These are phyloP conservation scores for Suillus subaureus DNA, from an alignment of 768 basidiomycete species.

Conservation along the genomic window DNA sequence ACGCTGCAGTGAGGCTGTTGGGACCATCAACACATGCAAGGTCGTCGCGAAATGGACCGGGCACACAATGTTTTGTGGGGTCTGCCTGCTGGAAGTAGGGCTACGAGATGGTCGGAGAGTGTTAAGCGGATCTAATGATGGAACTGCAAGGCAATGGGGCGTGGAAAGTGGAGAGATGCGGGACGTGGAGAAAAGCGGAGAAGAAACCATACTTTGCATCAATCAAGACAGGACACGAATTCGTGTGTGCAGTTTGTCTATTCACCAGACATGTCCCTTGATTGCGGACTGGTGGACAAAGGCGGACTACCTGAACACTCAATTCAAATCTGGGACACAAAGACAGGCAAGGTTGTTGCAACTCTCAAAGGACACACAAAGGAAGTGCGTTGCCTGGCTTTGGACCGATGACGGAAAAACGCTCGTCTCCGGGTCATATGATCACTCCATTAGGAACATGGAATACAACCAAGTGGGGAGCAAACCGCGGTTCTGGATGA, in stretches of 20 bases:
- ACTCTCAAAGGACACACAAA: neutral
- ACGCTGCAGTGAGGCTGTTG: neutral
- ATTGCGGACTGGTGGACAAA: constrained; percentile 5
- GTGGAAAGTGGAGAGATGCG: neutral
- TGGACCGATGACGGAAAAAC: neutral
- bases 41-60: neutral
- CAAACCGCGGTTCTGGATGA: neutral
- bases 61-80: rapidly evolving
- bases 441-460: neutral
- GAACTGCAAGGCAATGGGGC: neutral
- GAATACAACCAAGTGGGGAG: neutral
- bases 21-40: neutral
- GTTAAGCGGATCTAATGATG: neutral
- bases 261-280: constrained; percentile 9
- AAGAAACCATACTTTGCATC: too few relatives aligned
- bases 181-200: too few relatives aligned
- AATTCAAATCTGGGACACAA: constrained; percentile 2
- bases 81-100: neutral
- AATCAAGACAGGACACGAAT: neutral
- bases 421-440: neutral
- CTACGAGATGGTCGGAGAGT: neutral
- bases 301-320: neutral
- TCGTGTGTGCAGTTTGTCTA: neutral
- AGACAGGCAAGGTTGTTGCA: constrained; percentile 2
- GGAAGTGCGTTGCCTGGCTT: neutral